phyloP scores from a whole-genome alignment of 1,139 yeast species.

The Diutina ranongensis region DNA sequence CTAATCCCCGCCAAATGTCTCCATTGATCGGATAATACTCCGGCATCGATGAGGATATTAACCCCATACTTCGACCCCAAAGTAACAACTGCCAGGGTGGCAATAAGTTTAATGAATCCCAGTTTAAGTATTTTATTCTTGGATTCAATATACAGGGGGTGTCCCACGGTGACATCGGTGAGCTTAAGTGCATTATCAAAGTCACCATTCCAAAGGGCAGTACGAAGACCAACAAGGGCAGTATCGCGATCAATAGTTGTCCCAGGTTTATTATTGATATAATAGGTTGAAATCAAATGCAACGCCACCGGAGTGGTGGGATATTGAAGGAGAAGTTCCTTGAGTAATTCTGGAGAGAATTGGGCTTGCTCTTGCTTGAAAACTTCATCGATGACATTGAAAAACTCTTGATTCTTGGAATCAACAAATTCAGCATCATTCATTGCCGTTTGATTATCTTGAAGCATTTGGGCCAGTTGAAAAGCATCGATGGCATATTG shows the following conservation, averaged over 20 bases:
- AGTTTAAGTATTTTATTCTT: slow-evolving; percentile 19
- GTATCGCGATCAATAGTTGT: slow-evolving; percentile 26
- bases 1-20: slow-evolving; percentile 39
- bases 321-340: neutral
- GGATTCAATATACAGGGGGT: slow-evolving; percentile 31
- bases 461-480: neutral
- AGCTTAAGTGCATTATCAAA: slow-evolving; percentile 44
- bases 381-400: neutral
- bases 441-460: neutral
- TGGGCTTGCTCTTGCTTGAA: neutral
- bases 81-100: slow-evolving; percentile 25
- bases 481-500: neutral
- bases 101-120: slow-evolving; percentile 21
- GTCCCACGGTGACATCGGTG: slow-evolving; percentile 53
- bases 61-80: slow-evolving; percentile 28
- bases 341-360: neutral
- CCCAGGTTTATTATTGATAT: slow-evolving; percentile 21
- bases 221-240: slow-evolving; percentile 54
- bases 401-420: neutral
- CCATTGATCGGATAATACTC: slow-evolving; percentile 25
- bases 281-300: slow-evolving; percentile 21
- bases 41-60: slow-evolving; percentile 24
- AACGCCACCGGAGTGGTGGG: slow-evolving; percentile 3
- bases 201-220: slow-evolving; percentile 48
- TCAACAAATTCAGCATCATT: neutral